Evolutionary conservation across 345 rosid genomes (phyloP).

Genomic region (Alliaria petiolata): DNA sequence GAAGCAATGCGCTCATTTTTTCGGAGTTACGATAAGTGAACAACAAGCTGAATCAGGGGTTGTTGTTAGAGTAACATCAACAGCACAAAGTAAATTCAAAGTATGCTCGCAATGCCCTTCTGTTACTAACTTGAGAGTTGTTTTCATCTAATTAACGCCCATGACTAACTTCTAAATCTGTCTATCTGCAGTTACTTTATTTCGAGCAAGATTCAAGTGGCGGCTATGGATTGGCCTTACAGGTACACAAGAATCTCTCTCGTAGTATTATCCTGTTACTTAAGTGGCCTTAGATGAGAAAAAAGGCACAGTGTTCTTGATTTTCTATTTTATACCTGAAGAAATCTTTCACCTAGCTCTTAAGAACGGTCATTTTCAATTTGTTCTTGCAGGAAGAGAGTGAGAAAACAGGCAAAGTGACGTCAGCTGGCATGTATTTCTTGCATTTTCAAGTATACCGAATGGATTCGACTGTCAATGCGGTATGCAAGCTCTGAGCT

Average conservation of each 20-base stretch:
- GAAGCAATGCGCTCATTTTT: conserved; percentile 96
- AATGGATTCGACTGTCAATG: conserved; percentile 93
- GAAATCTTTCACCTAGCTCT: background rate
- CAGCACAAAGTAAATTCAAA: conserved; percentile 97
- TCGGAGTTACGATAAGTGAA: conserved; percentile 89
- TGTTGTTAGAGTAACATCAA: conserved; percentile 91
- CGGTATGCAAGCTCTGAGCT: conserved; percentile 46
- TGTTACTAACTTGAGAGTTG: background rate
- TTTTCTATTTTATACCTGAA: background rate
- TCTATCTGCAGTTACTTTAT: conserved; percentile 74
- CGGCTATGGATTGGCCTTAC: conserved; percentile 94
- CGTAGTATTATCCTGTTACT: background rate
- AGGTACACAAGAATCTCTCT: conserved; percentile 44
- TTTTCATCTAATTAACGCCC: background rate
- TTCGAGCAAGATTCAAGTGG: conserved; percentile 91
- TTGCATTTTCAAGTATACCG: conserved; percentile 98
- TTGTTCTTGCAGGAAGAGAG: conserved; percentile 78
- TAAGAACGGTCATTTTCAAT: no score
- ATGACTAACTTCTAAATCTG: background rate
- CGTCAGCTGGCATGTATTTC: conserved; percentile 99
- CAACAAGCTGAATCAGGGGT: conserved; percentile 94
- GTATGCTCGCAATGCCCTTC: conserved; percentile 27
- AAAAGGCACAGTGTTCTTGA: background rate
- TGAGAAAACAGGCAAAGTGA: conserved; percentile 93
- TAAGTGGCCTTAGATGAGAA: background rate